Conservation (phyloP, 345 rosid genomes). For the Viola odorata region DNA sequence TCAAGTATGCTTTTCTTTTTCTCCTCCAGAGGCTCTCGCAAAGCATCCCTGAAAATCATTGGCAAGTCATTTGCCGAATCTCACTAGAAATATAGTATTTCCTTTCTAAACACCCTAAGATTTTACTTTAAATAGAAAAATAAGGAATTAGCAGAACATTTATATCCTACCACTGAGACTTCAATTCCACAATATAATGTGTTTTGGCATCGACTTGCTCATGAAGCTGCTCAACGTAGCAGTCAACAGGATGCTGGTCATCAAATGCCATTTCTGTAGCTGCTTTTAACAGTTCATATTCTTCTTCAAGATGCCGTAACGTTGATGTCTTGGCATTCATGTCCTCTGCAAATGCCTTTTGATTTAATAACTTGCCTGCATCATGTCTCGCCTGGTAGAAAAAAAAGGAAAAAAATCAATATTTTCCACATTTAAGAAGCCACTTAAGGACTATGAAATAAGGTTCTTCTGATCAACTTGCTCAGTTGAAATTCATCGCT, state of each 20-base stretch:
- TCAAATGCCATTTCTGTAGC: slow-evolving; percentile 55
- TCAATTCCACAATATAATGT: slow-evolving; percentile 33
- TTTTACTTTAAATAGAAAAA: no score
- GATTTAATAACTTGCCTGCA: slow-evolving; percentile 26
- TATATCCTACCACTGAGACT: slow-evolving; percentile 48
- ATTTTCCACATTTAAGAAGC: background rate
- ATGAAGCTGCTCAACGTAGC: slow-evolving; percentile 44
- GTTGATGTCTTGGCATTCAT: slow-evolving; percentile 35
- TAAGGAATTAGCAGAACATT: background rate
- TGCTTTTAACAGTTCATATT: slow-evolving; percentile 45
- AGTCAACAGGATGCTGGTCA: slow-evolving; percentile 37
- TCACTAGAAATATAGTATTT: slow-evolving; percentile 5
- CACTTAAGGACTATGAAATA: background rate
- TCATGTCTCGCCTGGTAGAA: slow-evolving; percentile 33
- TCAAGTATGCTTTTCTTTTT: slow-evolving; percentile 54
- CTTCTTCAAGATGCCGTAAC: slow-evolving; percentile 39
- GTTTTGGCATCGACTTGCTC: slow-evolving; percentile 37
- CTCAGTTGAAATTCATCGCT: background rate
- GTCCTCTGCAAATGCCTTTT: slow-evolving; percentile 32
- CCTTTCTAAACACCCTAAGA: no score
- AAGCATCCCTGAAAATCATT: slow-evolving; percentile 44
- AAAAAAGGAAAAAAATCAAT: slow-evolving; percentile 2
- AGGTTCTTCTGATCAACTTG: background rate
- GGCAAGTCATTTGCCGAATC: background rate
- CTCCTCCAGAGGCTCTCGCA: slow-evolving; percentile 43